These are phyloP conservation scores for Poa pratensis DNA, from an alignment of 176 grass and related monocot genomes.

Conservation along the genomic window DNA sequence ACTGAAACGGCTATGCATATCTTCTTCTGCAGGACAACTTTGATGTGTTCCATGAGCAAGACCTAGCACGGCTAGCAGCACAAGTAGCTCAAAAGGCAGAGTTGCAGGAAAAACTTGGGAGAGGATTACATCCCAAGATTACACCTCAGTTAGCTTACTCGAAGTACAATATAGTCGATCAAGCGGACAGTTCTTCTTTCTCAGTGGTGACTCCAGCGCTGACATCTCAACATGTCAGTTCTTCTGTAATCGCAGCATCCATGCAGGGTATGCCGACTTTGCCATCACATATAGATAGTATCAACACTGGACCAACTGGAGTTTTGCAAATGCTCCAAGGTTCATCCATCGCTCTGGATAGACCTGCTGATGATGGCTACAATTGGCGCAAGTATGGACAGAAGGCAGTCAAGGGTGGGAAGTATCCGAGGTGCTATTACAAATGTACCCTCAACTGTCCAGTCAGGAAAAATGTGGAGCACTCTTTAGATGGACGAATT, in stretches of 20 bases:
- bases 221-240: conserved; percentile 3
- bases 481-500: conserved; percentile 42
- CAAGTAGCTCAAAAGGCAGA: conserved; percentile 38
- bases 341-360: conserved; percentile 32
- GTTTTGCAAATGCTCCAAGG: conserved; percentile 34
- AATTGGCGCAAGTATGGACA: conserved; percentile 37
- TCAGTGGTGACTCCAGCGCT: conserved; percentile 1
- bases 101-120: not conserved
- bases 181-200: conserved; percentile 36
- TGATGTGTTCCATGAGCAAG: conserved; percentile 59
- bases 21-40: conserved; percentile 63
- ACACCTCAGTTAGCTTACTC: conserved; percentile 27
- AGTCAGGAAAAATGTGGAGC: conserved; percentile 38
- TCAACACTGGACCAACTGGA: conserved; percentile 22
- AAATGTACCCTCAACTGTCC: conserved; percentile 33
- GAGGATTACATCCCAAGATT: not conserved
- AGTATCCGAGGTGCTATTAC: conserved; percentile 36
- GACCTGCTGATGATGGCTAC: conserved; percentile 46
- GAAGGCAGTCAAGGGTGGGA: conserved; percentile 28
- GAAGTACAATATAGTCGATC: conserved; percentile 23
- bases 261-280: conserved; percentile 29
- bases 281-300: conserved; percentile 28
- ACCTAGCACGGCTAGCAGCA: conserved; percentile 62
- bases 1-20: not conserved
- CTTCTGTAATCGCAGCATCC: not conserved